These are phyloP conservation scores for Cladosporium oxysporum DNA, from an alignment of 2,329 filamentous ascomycete species.

Conservation along the genomic window DNA sequence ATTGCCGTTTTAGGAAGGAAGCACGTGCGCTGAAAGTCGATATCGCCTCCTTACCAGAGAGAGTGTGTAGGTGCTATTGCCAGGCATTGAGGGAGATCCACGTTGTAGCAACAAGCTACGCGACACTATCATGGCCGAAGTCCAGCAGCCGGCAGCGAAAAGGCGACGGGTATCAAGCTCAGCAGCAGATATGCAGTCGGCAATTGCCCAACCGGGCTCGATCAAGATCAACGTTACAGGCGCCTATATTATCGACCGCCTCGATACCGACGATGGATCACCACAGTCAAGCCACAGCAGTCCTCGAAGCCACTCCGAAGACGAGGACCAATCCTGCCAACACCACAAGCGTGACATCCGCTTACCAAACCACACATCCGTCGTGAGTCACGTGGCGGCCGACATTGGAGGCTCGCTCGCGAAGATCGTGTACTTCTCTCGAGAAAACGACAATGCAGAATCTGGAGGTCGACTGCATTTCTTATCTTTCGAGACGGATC, in stretches of 20 bases:
- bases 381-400: conserved; percentile 95
- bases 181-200: conserved; percentile 48
- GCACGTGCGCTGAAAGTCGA: conserved; percentile 20
- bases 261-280: conserved; percentile 44
- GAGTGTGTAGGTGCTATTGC: background rate
- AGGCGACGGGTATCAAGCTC: conserved; percentile 40
- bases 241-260: conserved; percentile 92
- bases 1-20: conserved; percentile 19
- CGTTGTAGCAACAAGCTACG: background rate
- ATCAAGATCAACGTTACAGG: conserved; percentile 96
- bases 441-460: conserved; percentile 63
- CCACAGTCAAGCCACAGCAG: conserved; percentile 28
- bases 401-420: conserved; percentile 97
- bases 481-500: conserved; percentile 92
- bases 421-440: conserved; percentile 96
- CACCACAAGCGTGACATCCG: conserved; percentile 89
- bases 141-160: conserved; percentile 62
- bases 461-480: conserved; percentile 92
- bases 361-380: conserved; percentile 90
- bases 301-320: conserved; percentile 45
- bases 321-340: conserved; percentile 56
- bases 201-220: conserved; percentile 62
- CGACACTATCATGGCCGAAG: conserved; percentile 77
- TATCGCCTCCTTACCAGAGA: conserved; percentile 15
- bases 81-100: background rate